Evolutionary conservation across 805 yeast species (phyloP).

Genomic region (Clavispora fructus): DNA sequence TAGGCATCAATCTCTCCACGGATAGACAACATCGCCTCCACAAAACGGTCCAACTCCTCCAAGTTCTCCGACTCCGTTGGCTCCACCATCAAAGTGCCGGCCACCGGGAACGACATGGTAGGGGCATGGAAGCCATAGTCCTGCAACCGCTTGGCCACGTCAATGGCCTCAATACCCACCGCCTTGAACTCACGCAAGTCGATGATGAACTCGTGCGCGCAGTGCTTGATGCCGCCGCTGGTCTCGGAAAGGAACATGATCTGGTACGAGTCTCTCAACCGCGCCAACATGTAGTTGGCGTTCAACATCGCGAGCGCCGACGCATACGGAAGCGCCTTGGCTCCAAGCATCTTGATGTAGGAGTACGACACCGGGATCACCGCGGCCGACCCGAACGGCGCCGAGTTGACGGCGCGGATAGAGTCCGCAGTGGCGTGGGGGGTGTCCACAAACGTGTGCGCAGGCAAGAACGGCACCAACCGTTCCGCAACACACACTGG

Average conservation of each 20-base stretch:
- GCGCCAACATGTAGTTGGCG: constrained; percentile 91
- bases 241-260: constrained; percentile 65
- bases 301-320: constrained; percentile 88
- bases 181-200: constrained; percentile 83
- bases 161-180: constrained; percentile 86
- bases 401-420: constrained; percentile 79
- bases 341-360: constrained; percentile 92
- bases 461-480: constrained; percentile 76
- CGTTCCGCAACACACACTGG: constrained; percentile 91
- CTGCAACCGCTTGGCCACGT: constrained; percentile 93
- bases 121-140: constrained; percentile 99
- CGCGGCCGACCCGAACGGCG: constrained; percentile 94
- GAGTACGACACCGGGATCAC: constrained; percentile 92
- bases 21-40: constrained; percentile 79
- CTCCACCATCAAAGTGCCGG: constrained; percentile 96
- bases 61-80: constrained; percentile 94
- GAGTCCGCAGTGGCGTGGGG: constrained; percentile 44
- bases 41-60: constrained; percentile 85
- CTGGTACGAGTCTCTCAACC: constrained; percentile 63
- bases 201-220: constrained; percentile 95
- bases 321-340: constrained; percentile 75
- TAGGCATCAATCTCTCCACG: constrained; percentile 75
- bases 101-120: constrained; percentile 97
- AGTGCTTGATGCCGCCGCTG: constrained; percentile 52
- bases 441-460: constrained; percentile 57